Conservation (phyloP, 768 basidiomycete species). For the Termitomyces sp. region DNA sequence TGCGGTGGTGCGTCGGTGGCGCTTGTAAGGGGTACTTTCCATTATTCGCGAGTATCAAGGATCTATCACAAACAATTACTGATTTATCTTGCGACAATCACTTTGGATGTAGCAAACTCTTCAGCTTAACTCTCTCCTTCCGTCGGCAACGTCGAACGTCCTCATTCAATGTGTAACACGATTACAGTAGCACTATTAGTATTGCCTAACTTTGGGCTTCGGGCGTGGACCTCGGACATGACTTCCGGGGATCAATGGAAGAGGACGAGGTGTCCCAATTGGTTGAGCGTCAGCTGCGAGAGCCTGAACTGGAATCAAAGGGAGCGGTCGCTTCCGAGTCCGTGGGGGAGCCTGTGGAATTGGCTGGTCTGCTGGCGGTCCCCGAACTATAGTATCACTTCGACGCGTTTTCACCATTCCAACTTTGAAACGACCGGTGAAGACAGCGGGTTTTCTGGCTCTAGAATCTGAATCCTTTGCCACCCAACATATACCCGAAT, state of each 20-base stretch:
- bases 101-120: background rate
- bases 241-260: background rate
- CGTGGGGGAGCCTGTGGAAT: background rate
- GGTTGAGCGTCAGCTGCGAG: background rate
- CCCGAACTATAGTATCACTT: background rate
- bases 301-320: background rate
- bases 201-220: background rate
- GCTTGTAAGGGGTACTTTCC: background rate
- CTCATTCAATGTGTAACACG: background rate
- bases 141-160: background rate
- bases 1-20: conserved; percentile 50
- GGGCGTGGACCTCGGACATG: background rate
- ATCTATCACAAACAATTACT: background rate
- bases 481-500: background rate
- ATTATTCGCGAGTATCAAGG: background rate
- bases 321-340: background rate
- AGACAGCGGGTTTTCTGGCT: background rate
- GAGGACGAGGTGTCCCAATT: background rate
- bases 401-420: background rate
- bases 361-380: background rate
- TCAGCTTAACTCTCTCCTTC: background rate
- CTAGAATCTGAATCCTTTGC: background rate
- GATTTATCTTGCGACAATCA: background rate
- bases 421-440: background rate
- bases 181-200: background rate